These are phyloP conservation scores for Termitomyces sp. DNA, from an alignment of 768 basidiomycete genomes.

Conservation along the genomic window DNA sequence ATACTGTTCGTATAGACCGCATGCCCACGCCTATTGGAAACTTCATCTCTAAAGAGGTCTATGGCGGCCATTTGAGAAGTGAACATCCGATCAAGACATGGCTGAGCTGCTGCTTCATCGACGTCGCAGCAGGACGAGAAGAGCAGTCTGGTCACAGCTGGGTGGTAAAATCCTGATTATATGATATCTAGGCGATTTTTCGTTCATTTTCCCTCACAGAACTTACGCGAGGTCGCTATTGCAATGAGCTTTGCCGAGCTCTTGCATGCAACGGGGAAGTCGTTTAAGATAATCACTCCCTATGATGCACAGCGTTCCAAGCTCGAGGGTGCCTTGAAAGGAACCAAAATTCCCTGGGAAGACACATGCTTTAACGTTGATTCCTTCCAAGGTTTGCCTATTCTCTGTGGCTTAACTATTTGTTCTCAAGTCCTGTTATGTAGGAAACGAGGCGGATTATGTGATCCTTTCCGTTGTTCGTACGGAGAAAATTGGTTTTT, in stretches of 20 bases:
- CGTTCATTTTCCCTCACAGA: constrained; percentile 30
- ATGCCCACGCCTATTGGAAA: constrained; percentile 61
- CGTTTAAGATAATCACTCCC: constrained; percentile 64
- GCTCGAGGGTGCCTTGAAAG: constrained; percentile 46
- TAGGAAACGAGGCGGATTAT: constrained; percentile 71
- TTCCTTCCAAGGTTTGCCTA: constrained; percentile 66
- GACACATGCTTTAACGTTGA: constrained; percentile 74
- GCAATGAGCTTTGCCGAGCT: constrained; percentile 28
- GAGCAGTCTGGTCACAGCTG: constrained; percentile 26
- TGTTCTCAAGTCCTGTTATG: background rate
- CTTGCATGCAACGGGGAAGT: constrained; percentile 28
- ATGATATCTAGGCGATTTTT: background rate
- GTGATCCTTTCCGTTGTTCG: constrained; percentile 72
- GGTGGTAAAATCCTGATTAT: constrained; percentile 22
- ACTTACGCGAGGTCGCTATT: constrained; percentile 41
- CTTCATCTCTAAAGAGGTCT: constrained; percentile 58
- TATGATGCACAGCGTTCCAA: constrained; percentile 63
- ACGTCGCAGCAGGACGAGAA: constrained; percentile 34
- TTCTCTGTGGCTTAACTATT: background rate
- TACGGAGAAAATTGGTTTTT: constrained; percentile 56
- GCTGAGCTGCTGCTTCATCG: constrained; percentile 50
- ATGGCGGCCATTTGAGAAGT: constrained; percentile 45
- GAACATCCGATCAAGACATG: constrained; percentile 28
- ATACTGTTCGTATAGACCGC: constrained; percentile 35
- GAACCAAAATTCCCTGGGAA: constrained; percentile 40